Evolutionary conservation across 2,329 filamentous ascomycete genomes (phyloP).

Genomic region (Xylariomycetidae sp.): DNA sequence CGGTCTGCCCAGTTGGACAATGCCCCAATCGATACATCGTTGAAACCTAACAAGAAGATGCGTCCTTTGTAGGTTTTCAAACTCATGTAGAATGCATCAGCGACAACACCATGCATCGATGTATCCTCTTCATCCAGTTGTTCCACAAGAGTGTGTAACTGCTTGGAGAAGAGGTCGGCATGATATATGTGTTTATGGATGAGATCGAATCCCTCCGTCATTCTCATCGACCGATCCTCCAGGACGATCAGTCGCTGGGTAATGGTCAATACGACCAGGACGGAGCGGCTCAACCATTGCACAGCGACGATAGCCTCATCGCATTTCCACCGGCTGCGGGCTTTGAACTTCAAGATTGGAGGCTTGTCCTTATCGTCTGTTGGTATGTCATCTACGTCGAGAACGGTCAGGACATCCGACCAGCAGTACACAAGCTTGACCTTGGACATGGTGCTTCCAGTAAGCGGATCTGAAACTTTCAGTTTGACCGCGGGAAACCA

Average conservation of each 20-base stretch:
- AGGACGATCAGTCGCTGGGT: constrained; percentile 90
- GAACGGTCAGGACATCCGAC: constrained; percentile 93
- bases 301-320: constrained; percentile 95
- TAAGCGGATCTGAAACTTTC: constrained; percentile 66
- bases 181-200: constrained; percentile 92
- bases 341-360: constrained; percentile 71
- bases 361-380: constrained; percentile 71
- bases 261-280: constrained; percentile 86
- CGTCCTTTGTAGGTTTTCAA: constrained; percentile 93
- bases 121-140: constrained; percentile 81
- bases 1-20: constrained; percentile 97
- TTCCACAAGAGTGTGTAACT: constrained; percentile 80
- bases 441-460: constrained; percentile 65
- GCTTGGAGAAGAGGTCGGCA: constrained; percentile 80
- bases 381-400: constrained; percentile 76
- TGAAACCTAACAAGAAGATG: constrained; percentile 88
- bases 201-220: constrained; percentile 92
- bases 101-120: constrained; percentile 91
- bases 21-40: constrained; percentile 84
- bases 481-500: constrained; percentile 97
- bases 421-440: constrained; percentile 95
- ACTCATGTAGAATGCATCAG: constrained; percentile 97
- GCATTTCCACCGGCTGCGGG: constrained; percentile 84
- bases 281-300: constrained; percentile 93
- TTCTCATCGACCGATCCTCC: constrained; percentile 81